These are phyloP conservation scores for Theobroma cacao DNA, from an alignment of 345 rosid genomes.

Conservation along the genomic window DNA sequence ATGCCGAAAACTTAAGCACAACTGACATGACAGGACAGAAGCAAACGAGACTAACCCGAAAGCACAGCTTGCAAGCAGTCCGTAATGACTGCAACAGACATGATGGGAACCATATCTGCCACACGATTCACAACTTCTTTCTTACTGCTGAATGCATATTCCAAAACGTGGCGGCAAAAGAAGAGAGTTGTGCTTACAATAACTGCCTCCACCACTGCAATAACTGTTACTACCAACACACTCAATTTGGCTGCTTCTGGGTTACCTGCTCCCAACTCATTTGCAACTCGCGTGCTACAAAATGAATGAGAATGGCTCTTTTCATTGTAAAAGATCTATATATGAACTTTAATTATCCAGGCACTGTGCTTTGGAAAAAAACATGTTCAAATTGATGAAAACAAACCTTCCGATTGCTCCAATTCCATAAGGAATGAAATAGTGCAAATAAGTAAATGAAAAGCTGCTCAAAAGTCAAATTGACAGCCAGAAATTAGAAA, in stretches of 20 bases:
- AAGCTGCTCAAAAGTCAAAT: constrained; percentile 25
- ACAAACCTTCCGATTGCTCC: constrained; percentile 53
- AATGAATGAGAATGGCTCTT: not conserved
- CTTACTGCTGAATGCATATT: constrained; percentile 36
- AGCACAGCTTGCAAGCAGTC: constrained; percentile 44
- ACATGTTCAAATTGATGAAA: not conserved
- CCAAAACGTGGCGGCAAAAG: constrained; percentile 28
- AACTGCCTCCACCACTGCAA: constrained; percentile 28
- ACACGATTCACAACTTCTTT: constrained; percentile 32
- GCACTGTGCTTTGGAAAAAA: not conserved
- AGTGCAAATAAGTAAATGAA: constrained; percentile 37
- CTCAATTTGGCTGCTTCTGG: constrained; percentile 30
- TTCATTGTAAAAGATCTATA: not conserved
- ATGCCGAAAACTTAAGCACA: too few relatives aligned
- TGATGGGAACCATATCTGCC: constrained; percentile 34
- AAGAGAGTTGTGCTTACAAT: constrained; percentile 26
- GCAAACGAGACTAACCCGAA: constrained; percentile 24
- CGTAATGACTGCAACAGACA: constrained; percentile 30
- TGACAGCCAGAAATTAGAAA: not conserved
- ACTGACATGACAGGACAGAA: not conserved
- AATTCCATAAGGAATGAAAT: constrained; percentile 36
- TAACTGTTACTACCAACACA: constrained; percentile 11
- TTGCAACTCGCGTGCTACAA: constrained; percentile 42
- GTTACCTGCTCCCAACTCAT: constrained; percentile 51
- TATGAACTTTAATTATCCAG: not conserved